Evolutionary conservation across 768 basidiomycete species (phyloP), one percentile per base, ranked within the genome.

Genomic region (Lepiota venenata): DNA sequence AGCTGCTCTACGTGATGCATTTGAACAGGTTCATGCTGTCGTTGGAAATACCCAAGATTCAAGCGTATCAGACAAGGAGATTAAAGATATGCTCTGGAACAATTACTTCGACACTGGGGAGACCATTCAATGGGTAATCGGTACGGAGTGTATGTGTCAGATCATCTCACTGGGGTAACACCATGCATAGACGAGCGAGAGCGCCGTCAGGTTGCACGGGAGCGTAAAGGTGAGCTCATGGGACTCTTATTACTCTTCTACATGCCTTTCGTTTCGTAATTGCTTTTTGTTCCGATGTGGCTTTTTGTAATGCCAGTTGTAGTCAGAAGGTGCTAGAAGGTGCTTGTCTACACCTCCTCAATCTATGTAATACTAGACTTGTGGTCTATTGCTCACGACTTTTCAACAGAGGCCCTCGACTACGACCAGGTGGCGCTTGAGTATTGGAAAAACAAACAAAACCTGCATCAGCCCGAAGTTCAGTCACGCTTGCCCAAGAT

Each of bases 41-140:
- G 70, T 98, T 25, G 93, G 93, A 5, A 69, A 77, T 49, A 81
- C 82, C 63, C 77, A 77, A 14, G 63, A 76, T 21, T 85, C 85
- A 29, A 88, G 84, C 6, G 70, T 96, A 42, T 76, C 87, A 40
- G 91, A 96, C 66, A 69, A 74, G 32, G 77, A 84, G 47, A 88
- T 99, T 65, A 82, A 80, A 63, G 88, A 92, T 58, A 76, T 80
- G 0, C 74, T 98, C 43, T 98, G 93, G 88, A 84, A 98, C 62
- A 83, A 74, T 62, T 90, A 89, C 68, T 98, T 96, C 61, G 85
- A 96, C 63, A 78, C 88, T 14, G 84, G 92, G 32, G 79, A 85
- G 66, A 83, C 89, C 15, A 70, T 96, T 9, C 72, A 81, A 29
- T 91, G 84, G 82, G 74, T 91, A 22, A 60, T 88, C 36, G 87